Conservation (phyloP, 257 asterid species). For the Solanum stenotomum region DNA sequence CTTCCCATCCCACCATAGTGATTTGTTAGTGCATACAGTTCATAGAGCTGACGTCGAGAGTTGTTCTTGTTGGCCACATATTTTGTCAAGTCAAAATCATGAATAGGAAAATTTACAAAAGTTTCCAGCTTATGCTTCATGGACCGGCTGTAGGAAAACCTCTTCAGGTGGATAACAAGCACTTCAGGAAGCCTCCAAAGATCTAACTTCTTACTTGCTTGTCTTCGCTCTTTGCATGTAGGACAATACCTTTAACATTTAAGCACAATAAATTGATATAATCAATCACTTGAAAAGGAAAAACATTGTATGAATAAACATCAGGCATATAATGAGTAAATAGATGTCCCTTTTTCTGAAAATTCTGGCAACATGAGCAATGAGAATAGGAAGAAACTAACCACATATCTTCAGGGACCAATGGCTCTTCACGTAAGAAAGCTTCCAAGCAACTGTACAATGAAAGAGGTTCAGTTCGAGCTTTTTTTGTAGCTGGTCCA, state of each 20-base stretch:
- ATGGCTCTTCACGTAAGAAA: constrained; percentile 94
- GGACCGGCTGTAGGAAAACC: constrained; percentile 94
- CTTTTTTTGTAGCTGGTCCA: constrained; percentile 79
- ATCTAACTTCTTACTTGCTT: constrained; percentile 96
- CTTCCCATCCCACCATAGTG: constrained; percentile 99
- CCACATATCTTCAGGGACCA: constrained; percentile 99
- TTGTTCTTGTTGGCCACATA: constrained; percentile 93
- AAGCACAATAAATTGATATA: neutral
- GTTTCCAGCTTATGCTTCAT: constrained; percentile 99
- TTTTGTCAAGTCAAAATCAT: constrained; percentile 83
- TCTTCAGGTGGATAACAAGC: constrained; percentile 90
- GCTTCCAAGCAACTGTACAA: constrained; percentile 97
- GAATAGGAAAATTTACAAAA: constrained; percentile 88
- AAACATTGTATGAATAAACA: neutral
- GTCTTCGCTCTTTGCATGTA: constrained; percentile 95
- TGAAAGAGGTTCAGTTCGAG: constrained; percentile 95
- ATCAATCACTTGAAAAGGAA: neutral
- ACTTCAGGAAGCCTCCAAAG: constrained; percentile 99
- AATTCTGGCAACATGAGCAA: neutral
- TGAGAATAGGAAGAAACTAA: constrained; percentile 21
- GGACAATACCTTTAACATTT: constrained; percentile 77
- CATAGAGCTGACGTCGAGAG: constrained; percentile 72
- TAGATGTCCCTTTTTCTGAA: neutral
- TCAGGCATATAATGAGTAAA: neutral
- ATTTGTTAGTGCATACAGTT: constrained; percentile 89